Evolutionary conservation across 2,329 filamentous ascomycete species (phyloP).

Genomic region (Fusarium miscanthi): DNA sequence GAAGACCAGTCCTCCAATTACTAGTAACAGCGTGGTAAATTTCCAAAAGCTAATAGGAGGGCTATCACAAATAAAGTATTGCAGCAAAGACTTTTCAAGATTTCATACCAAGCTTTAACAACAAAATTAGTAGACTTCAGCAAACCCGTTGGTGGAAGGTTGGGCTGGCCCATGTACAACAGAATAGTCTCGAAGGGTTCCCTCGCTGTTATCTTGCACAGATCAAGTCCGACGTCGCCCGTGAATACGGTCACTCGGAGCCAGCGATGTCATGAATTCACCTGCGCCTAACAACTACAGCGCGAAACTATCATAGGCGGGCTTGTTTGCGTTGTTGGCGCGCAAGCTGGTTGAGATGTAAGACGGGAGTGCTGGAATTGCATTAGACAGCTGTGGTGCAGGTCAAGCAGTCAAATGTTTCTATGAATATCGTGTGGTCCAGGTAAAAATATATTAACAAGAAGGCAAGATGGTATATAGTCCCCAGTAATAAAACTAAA

Average conservation of each 20-base stretch:
- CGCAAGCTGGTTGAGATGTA: too few species aligned
- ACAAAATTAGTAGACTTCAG: too few species aligned
- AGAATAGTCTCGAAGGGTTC: not conserved
- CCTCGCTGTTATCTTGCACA: too few species aligned
- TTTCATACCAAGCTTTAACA: not conserved
- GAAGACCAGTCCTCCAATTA: not conserved
- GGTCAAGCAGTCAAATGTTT: too few species aligned
- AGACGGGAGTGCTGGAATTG: too few species aligned
- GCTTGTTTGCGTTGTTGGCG: too few species aligned
- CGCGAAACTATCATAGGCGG: too few species aligned
- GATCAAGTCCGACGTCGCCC: too few species aligned
- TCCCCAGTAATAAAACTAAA: constrained; percentile 28
- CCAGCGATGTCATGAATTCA: too few species aligned
- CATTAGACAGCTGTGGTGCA: not conserved
- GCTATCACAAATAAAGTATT: accelerated
- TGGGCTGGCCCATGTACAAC: not conserved
- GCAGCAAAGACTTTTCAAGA: not conserved
- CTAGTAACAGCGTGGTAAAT: not conserved
- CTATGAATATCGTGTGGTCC: not conserved
- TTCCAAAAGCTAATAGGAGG: too few species aligned
- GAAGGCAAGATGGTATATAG: constrained; percentile 32
- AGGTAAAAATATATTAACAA: not conserved
- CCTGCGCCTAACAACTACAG: too few species aligned
- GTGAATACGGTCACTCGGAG: too few species aligned
- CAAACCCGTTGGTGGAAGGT: not conserved